Percentiles rank a stretch among this genome's conserved stretches.
Evolutionary conservation across 345 rosid genomes (phyloP).

Genomic region (Lepidium africanum): DNA sequence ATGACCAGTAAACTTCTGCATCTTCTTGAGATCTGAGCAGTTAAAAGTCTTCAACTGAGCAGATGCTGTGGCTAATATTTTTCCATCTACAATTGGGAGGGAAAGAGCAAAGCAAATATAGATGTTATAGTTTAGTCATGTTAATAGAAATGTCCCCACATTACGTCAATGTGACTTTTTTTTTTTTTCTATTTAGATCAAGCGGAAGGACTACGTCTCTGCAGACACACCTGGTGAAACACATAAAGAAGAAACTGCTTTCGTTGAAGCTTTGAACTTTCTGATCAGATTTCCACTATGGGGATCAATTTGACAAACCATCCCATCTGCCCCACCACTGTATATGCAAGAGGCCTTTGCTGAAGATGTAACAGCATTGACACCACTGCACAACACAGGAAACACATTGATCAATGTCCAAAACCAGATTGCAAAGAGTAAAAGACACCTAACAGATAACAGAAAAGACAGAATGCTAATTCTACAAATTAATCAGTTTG

Average conservation of each 20-base stretch:
- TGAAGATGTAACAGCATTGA: constrained; percentile 70
- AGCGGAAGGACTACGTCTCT: not conserved
- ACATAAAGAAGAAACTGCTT: constrained; percentile 66
- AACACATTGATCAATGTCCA: not conserved
- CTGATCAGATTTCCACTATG: constrained; percentile 54
- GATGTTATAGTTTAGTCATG: not conserved
- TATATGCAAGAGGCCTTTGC: constrained; percentile 46
- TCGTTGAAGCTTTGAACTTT: constrained; percentile 70
- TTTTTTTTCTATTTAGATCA: not conserved
- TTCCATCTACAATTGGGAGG: constrained; percentile 50
- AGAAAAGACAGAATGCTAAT: not conserved
- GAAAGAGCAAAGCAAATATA: constrained; percentile 14
- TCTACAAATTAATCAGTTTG: not conserved
- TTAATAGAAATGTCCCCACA: not conserved
- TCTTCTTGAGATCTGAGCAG: constrained; percentile 66
- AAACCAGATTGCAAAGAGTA: not conserved
- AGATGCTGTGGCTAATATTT: constrained; percentile 68
- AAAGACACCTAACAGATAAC: not conserved
- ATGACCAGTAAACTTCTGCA: constrained; percentile 88
- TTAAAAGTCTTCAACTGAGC: constrained; percentile 63
- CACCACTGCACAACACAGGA: constrained; percentile 61
- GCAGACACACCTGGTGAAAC: constrained; percentile 62
- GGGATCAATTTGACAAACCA: constrained; percentile 81
- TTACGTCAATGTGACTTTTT: not conserved
- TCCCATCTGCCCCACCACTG: constrained; percentile 88